Base-by-base conservation (phyloP, 2,329 filamentous ascomycete species). In the Chalaropsis thielavioides region DNA sequence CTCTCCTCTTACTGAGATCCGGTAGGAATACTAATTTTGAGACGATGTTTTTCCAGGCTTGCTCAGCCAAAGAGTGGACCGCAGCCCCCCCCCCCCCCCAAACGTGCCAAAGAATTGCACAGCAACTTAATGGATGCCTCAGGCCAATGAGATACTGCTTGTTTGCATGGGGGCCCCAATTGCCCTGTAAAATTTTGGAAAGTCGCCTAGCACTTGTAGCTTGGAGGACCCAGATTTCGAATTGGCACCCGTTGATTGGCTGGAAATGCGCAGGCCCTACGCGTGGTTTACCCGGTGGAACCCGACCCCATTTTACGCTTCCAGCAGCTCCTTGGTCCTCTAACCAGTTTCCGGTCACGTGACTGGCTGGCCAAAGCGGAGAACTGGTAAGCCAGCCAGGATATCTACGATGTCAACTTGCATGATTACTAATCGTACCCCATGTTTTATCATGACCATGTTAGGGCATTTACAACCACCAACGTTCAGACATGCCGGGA, bases 101-200 rank as follows among this genome's bases (percentile, higher is more conserved):
- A 65, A 65, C 38, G 43, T 58, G 31, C 49, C 24, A 61, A 19
- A 62, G 31, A 62, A 46, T 41, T 59, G 40, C 61, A 60, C 38
- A 51, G 58, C 56, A n/a, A 63, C 40, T 58, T 60, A 35, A 35
- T 66, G 61, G 65, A 62, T 67, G 65, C 65, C 65, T 67, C 62
- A 67, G 65, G 65, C 65, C 62, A 64, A 40, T 24, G 62, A 27
- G 27, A 35, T 35, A 35, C 51, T 58, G 51, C 3, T 38, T 58
- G 15, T 19, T 35, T 38, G 51, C 8, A 58, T 58, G 27, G 31
- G 24, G 31, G 51, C 10, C 27, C 31, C 31, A 35, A 35, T 31
- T 58, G 24, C 27, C 51, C 22, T 31, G 51, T 58, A 58, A 58
- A 58, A 31, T 35, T 58, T 58, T 58, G 24, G 22, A 59, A 58